Conservation (phyloP, 2,329 filamentous ascomycete genomes). For the Teratosphaeria zuluensis region DNA sequence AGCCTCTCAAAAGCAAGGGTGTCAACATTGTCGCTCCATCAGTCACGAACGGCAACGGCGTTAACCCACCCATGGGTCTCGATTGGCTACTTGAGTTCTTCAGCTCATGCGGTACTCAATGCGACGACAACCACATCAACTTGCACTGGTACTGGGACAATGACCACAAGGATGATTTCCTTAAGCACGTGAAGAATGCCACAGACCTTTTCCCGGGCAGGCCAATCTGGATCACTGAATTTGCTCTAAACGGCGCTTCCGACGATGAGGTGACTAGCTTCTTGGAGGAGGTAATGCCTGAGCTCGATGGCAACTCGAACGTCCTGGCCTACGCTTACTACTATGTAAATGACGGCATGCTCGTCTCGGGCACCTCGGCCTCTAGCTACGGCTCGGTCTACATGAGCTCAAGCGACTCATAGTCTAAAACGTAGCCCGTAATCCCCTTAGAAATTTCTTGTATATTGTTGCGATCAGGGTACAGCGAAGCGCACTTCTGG, state of each 20-base stretch:
- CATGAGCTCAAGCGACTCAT: too few species aligned
- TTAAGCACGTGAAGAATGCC: constrained; percentile 41
- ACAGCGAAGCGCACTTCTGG: too few species aligned
- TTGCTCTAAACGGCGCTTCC: constrained; percentile 41
- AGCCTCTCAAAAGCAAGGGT: too few species aligned
- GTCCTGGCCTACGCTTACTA: constrained; percentile 29
- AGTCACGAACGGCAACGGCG: constrained; percentile 49
- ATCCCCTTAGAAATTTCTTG: background rate
- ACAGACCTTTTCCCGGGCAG: constrained; percentile 28
- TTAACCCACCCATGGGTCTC: constrained; percentile 37
- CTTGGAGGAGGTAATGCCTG: constrained; percentile 40
- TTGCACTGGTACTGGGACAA: constrained; percentile 54
- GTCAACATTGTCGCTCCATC: constrained; percentile 48
- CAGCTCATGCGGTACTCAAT: too few species aligned
- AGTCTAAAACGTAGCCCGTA: too few species aligned
- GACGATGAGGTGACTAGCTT: constrained; percentile 38
- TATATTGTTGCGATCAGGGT: background rate
- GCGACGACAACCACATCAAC: constrained; percentile 53
- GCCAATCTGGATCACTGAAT: constrained; percentile 56
- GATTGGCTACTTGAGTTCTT: constrained; percentile 37
- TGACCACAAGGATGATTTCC: constrained; percentile 41
- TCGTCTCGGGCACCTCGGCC: constrained; percentile 23
- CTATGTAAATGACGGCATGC: constrained; percentile 25
- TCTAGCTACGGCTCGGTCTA: constrained; percentile 22
- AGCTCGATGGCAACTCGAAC: constrained; percentile 31